Evolutionary conservation across 768 basidiomycete species (phyloP), one percentile per base, ranked within the genome.

Genomic region (Mrakia frigida): DNA sequence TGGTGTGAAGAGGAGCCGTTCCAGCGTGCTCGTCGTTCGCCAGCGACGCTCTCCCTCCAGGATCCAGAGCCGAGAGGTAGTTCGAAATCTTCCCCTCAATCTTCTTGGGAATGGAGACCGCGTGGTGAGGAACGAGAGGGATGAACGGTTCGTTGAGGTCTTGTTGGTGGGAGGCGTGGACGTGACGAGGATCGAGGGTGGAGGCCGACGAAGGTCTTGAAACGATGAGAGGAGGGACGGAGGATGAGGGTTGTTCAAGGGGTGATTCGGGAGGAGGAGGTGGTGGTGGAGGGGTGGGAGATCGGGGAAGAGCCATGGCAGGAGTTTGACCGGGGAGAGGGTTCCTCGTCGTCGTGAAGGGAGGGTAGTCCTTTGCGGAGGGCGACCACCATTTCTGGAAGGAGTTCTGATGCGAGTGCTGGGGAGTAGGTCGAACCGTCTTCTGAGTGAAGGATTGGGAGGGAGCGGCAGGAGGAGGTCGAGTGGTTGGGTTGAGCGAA

Each of bases 101-200:
- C 33, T 60, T 50, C 37, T 28, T 37, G 31, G 72, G 60, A 9
- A 61, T 41, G 7, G 41, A 50, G 3, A 50, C 39, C 11, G 59
- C 41, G 28, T 50, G 73, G 14, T 43, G 18, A 39, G 53, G 39
- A 33, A 43, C n/a, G 23, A 35, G 25, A 31, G 74, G 74, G 59
- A 75, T 75, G 74, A 56, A 75, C 2, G 74, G 74, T 53, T 75
- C 65, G 25, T 75, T 75, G 21, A 70, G 52, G n/a, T 75, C 41
- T 21, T 75, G 74, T 21, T 75, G 43, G 14, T 53, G 67, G 6
- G 41, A 6, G n/a, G 33, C 31, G 39, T 69, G 74, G 21, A 31
- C 23, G 50, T 56, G 67, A 68, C 63, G 67, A 23, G 39, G 74
- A 33, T 75, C n/a, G 31, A 69, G 52, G 10, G 74, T 68, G 25